These are phyloP conservation scores for Penicillium pancosmium DNA, from an alignment of 495 filamentous ascomycete genomes.

Conservation along the genomic window DNA sequence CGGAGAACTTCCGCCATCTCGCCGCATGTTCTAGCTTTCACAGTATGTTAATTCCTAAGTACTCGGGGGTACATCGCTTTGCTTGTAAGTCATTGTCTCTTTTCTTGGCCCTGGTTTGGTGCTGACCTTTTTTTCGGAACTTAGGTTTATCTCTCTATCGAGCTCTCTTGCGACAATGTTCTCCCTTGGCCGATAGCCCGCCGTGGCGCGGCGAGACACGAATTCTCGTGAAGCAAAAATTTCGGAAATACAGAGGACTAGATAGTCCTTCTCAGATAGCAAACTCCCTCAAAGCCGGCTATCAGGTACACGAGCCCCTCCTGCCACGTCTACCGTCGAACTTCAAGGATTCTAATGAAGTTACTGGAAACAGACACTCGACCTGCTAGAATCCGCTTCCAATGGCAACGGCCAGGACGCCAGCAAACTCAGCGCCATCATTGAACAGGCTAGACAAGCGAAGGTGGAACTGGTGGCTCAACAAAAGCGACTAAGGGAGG, in stretches of 20 bases:
- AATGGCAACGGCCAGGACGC: slow-evolving; percentile 31
- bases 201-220: slow-evolving; percentile 43
- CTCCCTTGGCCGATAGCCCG: slow-evolving; percentile 46
- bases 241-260: slow-evolving; percentile 58
- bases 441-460: slow-evolving; percentile 22
- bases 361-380: slow-evolving; percentile 32
- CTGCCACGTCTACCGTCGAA: background rate
- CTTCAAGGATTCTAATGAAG: background rate
- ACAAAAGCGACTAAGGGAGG: slow-evolving; percentile 22
- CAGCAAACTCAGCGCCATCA: slow-evolving; percentile 25
- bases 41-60: slow-evolving; percentile 51
- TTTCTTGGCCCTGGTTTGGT: background rate
- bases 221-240: slow-evolving; percentile 54
- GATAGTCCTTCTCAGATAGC: slow-evolving; percentile 56
- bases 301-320: slow-evolving; percentile 50
- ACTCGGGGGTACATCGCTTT: slow-evolving; percentile 58
- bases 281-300: slow-evolving; percentile 64
- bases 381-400: slow-evolving; percentile 43
- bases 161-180: slow-evolving; percentile 65
- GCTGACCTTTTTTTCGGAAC: background rate
- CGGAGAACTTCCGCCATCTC: slow-evolving; percentile 12
- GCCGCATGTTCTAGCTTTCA: slow-evolving; percentile 27
- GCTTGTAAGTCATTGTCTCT: slow-evolving; percentile 56
- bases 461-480: slow-evolving; percentile 22
- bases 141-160: slow-evolving; percentile 76